These are phyloP conservation scores for Comarum palustre DNA, from an alignment of 306 rosid genomes.

Conservation along the genomic window DNA sequence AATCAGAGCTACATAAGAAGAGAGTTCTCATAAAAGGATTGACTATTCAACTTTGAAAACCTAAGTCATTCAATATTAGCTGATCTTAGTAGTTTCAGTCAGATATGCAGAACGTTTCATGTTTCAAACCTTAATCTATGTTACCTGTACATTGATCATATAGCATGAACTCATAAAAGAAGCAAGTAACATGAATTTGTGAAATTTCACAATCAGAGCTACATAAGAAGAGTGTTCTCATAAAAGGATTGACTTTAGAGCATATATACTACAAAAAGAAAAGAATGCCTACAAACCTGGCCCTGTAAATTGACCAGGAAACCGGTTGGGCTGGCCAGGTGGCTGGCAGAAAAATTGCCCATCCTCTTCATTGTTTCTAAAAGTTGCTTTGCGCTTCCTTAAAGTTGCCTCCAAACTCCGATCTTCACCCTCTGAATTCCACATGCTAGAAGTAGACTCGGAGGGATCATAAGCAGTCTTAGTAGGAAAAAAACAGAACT, in stretches of 20 bases:
- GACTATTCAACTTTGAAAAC: not conserved
- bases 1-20: constrained; percentile 48
- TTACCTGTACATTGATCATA: constrained; percentile 13
- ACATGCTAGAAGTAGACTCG: constrained; percentile 43
- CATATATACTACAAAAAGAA: constrained; percentile 47
- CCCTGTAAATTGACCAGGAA: constrained; percentile 44
- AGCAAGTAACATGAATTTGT: constrained; percentile 45
- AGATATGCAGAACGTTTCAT: constrained; percentile 3
- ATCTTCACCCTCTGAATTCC: constrained; percentile 52
- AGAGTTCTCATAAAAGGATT: constrained; percentile 48
- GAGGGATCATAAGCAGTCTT: constrained; percentile 43
- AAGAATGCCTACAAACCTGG: constrained; percentile 75
- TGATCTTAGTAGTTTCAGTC: not conserved
- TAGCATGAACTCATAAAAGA: constrained; percentile 33
- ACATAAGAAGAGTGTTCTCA: constrained; percentile 48
- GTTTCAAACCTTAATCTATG: constrained; percentile 7
- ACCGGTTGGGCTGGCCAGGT: constrained; percentile 68
- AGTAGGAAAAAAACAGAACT: constrained; percentile 60
- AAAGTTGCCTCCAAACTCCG: constrained; percentile 46
- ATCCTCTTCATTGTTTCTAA: constrained; percentile 54
- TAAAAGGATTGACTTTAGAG: constrained; percentile 41
- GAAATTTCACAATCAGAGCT: constrained; percentile 47
- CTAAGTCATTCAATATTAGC: not conserved
- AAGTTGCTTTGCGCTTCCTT: constrained; percentile 68
- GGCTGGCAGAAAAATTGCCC: constrained; percentile 73